phyloP scores from a whole-genome alignment of 257 asterid genomes.

The Rubia yunnanensis region DNA sequence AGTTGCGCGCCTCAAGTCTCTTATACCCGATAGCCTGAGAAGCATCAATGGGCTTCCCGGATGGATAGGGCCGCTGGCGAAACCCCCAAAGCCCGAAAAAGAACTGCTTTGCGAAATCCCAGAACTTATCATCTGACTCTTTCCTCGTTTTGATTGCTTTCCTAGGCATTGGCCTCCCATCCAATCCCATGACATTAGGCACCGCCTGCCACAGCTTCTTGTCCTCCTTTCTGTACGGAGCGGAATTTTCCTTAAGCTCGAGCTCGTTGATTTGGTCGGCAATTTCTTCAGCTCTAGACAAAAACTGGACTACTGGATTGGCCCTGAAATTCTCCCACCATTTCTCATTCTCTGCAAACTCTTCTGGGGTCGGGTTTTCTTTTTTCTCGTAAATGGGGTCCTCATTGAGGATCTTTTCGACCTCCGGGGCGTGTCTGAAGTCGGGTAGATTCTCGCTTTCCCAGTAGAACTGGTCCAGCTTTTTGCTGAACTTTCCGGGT shows the following conservation, averaged over 20 bases:
- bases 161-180: conserved; percentile 98
- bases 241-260: conserved; percentile 59
- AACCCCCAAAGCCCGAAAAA: conserved; percentile 99
- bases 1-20: conserved; percentile 67
- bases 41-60: conserved; percentile 86
- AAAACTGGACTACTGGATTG: conserved; percentile 71
- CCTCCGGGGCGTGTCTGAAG: conserved; percentile 65
- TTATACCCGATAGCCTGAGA: conserved; percentile 96
- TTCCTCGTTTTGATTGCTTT: conserved; percentile 51
- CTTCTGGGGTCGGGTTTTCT: conserved; percentile 70
- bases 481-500: conserved; percentile 52
- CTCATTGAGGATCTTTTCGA: conserved; percentile 56
- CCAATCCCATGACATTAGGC: conserved; percentile 85
- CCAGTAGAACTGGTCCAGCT: conserved; percentile 82
- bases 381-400: conserved; percentile 61
- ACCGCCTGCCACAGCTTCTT: conserved; percentile 78
- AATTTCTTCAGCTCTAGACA: conserved; percentile 69
- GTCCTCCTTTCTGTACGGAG: conserved; percentile 65
- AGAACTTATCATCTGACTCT: conserved; percentile 84
- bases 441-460: conserved; percentile 85
- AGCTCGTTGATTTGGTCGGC: conserved; percentile 66
- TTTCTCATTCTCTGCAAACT: conserved; percentile 67
- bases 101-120: conserved; percentile 96
- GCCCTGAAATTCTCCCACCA: conserved; percentile 63
- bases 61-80: conserved; percentile 89